phyloP scores from a whole-genome alignment of 352 stramenopile genomes.

The Globisporangium cystogenes region DNA sequence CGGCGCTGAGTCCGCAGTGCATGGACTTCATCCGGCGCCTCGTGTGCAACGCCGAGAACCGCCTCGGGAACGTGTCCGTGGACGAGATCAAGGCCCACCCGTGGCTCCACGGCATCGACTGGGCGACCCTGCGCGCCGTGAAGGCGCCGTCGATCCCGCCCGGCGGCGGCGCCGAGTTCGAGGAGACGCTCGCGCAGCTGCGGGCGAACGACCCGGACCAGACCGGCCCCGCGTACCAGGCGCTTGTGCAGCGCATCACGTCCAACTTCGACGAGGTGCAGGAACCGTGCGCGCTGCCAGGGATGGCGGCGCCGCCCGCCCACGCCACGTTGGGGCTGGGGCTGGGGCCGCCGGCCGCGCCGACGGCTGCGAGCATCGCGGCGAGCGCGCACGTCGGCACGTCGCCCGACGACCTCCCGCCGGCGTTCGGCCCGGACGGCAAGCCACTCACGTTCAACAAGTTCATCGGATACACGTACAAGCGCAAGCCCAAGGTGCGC shows the following conservation, averaged over 20 bases:
- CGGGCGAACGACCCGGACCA: slow-evolving; percentile 46
- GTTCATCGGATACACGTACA: slow-evolving; percentile 91
- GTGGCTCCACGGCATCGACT: slow-evolving; percentile 93
- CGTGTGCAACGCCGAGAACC: slow-evolving; percentile 87
- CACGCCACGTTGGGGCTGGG: too few species aligned
- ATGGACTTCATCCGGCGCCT: slow-evolving; percentile 89
- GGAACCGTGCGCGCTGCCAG: slow-evolving; percentile 45
- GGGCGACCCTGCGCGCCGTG: slow-evolving; percentile 64
- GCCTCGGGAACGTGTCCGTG: slow-evolving; percentile 89
- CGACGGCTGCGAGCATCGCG: slow-evolving; percentile 9
- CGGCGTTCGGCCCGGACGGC: slow-evolving; percentile 55
- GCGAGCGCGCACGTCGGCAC: slow-evolving; percentile 6
- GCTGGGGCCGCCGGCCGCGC: background rate
- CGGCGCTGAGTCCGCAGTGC: slow-evolving; percentile 52
- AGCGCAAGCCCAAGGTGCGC: slow-evolving; percentile 80
- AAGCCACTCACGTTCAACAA: slow-evolving; percentile 88
- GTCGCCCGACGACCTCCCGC: slow-evolving; percentile 20
- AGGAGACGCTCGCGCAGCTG: slow-evolving; percentile 86
- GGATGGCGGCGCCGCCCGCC: slow-evolving; percentile 1
- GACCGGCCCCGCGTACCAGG: slow-evolving; percentile 51
- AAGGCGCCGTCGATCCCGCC: slow-evolving; percentile 85
- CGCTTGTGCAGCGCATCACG: slow-evolving; percentile 86
- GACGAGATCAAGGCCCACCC: slow-evolving; percentile 94
- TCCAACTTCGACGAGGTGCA: slow-evolving; percentile 97
- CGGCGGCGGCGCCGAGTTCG: slow-evolving; percentile 78